A percentile compares a stretch with the other conserved stretches of the same genome.
Evolutionary conservation across 1,139 yeast species (phyloP).

Genomic region (Candida labiduridarum): DNA sequence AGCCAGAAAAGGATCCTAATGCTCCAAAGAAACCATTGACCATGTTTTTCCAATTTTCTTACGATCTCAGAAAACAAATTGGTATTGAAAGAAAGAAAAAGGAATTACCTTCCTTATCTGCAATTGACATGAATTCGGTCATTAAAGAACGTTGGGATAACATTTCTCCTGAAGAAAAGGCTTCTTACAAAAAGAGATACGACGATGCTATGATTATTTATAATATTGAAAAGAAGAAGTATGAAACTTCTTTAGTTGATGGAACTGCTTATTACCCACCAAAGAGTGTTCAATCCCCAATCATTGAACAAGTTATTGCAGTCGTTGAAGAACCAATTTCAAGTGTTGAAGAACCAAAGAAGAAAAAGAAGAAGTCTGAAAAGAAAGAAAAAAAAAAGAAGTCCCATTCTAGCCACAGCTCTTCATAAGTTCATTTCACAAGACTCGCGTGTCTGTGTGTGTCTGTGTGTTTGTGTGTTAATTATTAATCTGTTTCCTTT

Average conservation of each 20-base stretch:
- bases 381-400: conserved; percentile 25
- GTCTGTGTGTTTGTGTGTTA: neutral
- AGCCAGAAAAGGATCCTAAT: conserved; percentile 57
- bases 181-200: conserved; percentile 76
- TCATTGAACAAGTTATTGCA: conserved; percentile 14
- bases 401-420: conserved; percentile 9
- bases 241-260: conserved; percentile 37
- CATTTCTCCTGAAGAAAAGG: conserved; percentile 66
- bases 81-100: conserved; percentile 64
- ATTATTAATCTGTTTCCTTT: neutral
- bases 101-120: conserved; percentile 64
- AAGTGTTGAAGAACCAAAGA: conserved; percentile 8
- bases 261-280: conserved; percentile 14
- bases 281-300: conserved; percentile 23
- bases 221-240: conserved; percentile 64
- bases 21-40: conserved; percentile 74
- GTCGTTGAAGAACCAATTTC: conserved; percentile 3
- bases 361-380: conserved; percentile 17
- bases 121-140: conserved; percentile 76
- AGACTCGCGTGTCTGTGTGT: neutral
- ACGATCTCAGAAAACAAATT: conserved; percentile 61
- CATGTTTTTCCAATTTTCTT: conserved; percentile 77
- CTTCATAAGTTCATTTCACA: conserved; percentile 1
- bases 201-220: conserved; percentile 64
- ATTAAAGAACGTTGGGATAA: conserved; percentile 80